These are phyloP conservation scores for Phytopythium ostracodes DNA, from an alignment of 352 stramenopile genomes.

Conservation along the genomic window DNA sequence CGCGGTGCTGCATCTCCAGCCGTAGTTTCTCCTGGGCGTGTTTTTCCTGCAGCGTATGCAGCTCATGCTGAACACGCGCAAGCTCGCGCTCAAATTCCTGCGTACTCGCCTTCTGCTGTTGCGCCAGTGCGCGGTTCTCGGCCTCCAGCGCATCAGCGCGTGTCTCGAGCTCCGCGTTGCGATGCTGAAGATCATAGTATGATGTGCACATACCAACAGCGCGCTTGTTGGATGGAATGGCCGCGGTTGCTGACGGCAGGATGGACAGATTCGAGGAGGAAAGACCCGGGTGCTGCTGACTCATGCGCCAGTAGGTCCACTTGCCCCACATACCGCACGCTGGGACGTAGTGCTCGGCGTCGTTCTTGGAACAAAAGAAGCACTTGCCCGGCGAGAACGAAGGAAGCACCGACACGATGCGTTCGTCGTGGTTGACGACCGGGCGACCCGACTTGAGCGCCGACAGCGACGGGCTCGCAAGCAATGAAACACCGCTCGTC, in stretches of 20 bases:
- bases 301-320: constrained; percentile 84
- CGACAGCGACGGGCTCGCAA: neutral
- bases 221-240: constrained; percentile 20
- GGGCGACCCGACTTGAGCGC: neutral
- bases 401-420: constrained; percentile 70
- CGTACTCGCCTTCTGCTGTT: constrained; percentile 20
- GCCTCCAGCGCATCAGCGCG: constrained; percentile 27
- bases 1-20: constrained; percentile 25
- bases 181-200: constrained; percentile 79
- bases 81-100: constrained; percentile 19
- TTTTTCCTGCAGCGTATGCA: constrained; percentile 50
- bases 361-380: constrained; percentile 85
- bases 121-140: constrained; percentile 20
- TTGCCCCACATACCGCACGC: constrained; percentile 82
- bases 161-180: constrained; percentile 52
- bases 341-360: constrained; percentile 74
- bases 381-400: constrained; percentile 81
- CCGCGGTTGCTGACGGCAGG: constrained; percentile 5
- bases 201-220: constrained; percentile 74
- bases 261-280: constrained; percentile 12
- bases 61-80: constrained; percentile 34
- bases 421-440: neutral
- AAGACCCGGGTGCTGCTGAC: constrained; percentile 42
- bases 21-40: constrained; percentile 33
- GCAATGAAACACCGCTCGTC: neutral